Percentiles rank a stretch among this genome's conserved stretches.
Evolutionary conservation across 139 green algal genomes (phyloP).

Genomic region (Pleodorina starrii): DNA sequence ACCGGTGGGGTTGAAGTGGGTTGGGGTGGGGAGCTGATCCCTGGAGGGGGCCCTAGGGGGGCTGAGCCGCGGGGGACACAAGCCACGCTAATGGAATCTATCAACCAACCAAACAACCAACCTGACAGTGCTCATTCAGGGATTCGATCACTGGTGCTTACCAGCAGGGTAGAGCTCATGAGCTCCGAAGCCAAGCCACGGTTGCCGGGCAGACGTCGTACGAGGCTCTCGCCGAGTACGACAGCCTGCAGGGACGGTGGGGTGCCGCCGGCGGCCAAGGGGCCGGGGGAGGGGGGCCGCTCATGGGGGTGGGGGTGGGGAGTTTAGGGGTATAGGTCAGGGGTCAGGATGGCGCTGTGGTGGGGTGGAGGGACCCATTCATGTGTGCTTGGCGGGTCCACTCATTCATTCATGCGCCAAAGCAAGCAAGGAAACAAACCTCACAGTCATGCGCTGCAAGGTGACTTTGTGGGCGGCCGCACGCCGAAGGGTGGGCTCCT

Average conservation of each 20-base stretch:
- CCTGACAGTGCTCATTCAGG: too few relatives aligned
- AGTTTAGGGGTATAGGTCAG: neutral
- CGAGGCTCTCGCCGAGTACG: slow-evolving; percentile 61
- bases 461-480: neutral
- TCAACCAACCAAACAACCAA: too few relatives aligned
- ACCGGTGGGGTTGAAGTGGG: too few relatives aligned
- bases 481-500: neutral
- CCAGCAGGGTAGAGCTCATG: slow-evolving; percentile 35
- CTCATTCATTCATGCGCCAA: neutral
- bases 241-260: slow-evolving; percentile 31
- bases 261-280: too few relatives aligned
- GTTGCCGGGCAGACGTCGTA: slow-evolving; percentile 58
- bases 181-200: slow-evolving; percentile 4
- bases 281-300: neutral
- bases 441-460: neutral
- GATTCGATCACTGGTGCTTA: too few relatives aligned
- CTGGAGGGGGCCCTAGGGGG: too few relatives aligned
- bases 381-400: neutral
- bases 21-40: too few relatives aligned
- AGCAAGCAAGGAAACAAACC: neutral
- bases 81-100: too few relatives aligned
- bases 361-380: neutral
- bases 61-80: too few relatives aligned
- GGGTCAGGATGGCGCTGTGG: neutral
- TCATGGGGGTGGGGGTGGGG: too few relatives aligned